These are phyloP conservation scores for Didymella glomerata DNA, from an alignment of 2,329 filamentous ascomycete species.

Conservation along the genomic window DNA sequence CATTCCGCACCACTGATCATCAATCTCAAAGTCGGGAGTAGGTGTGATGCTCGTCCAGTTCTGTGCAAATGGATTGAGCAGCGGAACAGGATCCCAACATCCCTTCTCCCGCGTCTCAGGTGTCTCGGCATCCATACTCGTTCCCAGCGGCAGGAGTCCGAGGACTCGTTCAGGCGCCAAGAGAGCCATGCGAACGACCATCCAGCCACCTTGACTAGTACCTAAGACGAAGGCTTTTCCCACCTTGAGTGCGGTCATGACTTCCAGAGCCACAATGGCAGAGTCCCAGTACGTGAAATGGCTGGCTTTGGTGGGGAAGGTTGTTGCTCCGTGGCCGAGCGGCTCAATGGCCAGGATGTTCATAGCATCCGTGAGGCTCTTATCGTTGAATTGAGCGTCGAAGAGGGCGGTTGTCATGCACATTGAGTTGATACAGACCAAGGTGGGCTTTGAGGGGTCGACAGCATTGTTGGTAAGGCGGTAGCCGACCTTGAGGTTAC, in stretches of 20 bases:
- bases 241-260: conserved; percentile 12
- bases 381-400: conserved; percentile 49
- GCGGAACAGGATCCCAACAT: conserved; percentile 58
- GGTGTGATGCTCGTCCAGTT: conserved; percentile 51
- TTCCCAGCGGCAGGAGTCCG: conserved; percentile 63
- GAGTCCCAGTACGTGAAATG: conserved; percentile 25
- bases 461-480: conserved; percentile 21
- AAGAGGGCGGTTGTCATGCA: conserved; percentile 25
- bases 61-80: conserved; percentile 48
- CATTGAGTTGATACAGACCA: conserved; percentile 27
- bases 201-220: conserved; percentile 21
- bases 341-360: conserved; percentile 63
- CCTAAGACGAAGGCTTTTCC: conserved; percentile 16
- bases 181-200: conserved; percentile 18
- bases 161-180: conserved; percentile 47
- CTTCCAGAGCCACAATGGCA: conserved; percentile 16
- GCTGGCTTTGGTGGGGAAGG: conserved; percentile 16
- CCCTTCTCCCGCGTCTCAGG: conserved; percentile 54
- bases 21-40: conserved; percentile 55
- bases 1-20: conserved; percentile 56
- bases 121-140: conserved; percentile 61
- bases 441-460: conserved; percentile 16
- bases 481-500: conserved; percentile 22
- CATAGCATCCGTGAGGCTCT: conserved; percentile 46
- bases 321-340: conserved; percentile 61